A percentile compares a stretch with the other conserved stretches of the same genome.
Conservation (phyloP, 192 early-diverging fungal genomes). For the Martensiomyces pterosporus region DNA sequence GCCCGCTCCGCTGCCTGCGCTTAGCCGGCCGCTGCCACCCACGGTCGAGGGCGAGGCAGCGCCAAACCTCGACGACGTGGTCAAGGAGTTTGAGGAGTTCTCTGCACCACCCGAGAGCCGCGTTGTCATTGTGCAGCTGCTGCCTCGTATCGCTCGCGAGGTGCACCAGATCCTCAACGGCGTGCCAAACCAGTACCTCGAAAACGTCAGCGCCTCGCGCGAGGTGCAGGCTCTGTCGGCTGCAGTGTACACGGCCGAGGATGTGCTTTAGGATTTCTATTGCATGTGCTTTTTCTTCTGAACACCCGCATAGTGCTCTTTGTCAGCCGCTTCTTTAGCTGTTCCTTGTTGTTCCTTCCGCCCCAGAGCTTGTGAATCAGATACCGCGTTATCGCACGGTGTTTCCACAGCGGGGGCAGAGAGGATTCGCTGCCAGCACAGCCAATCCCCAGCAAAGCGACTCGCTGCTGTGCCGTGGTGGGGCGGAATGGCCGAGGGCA, state of each 20-base stretch:
- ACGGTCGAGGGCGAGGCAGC: slow-evolving; percentile 39
- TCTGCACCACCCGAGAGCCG: slow-evolving; percentile 45
- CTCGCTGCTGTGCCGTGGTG: too few relatives aligned
- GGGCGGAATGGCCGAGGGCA: too few relatives aligned
- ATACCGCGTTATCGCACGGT: too few relatives aligned
- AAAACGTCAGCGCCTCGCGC: slow-evolving; percentile 63
- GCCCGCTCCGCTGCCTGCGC: slow-evolving; percentile 22
- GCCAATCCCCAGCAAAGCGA: too few relatives aligned
- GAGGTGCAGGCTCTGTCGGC: slow-evolving; percentile 76
- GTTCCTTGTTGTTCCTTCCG: too few relatives aligned
- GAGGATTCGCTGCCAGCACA: too few relatives aligned
- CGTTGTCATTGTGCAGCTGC: slow-evolving; percentile 57
- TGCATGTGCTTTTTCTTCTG: slow-evolving; percentile 1
- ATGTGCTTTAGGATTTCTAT: slow-evolving; percentile 25
- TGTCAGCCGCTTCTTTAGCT: too few relatives aligned
- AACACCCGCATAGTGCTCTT: too few relatives aligned
- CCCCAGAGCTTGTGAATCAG: too few relatives aligned
- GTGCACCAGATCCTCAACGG: slow-evolving; percentile 70
- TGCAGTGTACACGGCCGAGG: slow-evolving; percentile 69
- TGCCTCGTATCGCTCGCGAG: slow-evolving; percentile 65
- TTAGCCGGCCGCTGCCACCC: slow-evolving; percentile 28
- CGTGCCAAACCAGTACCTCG: slow-evolving; percentile 68
- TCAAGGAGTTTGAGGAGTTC: slow-evolving; percentile 58
- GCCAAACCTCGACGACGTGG: slow-evolving; percentile 48
- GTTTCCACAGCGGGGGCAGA: too few relatives aligned